These are phyloP conservation scores for Paramecium pentaurelia DNA, from an alignment of 73 alveolate genomes.

Conservation along the genomic window DNA sequence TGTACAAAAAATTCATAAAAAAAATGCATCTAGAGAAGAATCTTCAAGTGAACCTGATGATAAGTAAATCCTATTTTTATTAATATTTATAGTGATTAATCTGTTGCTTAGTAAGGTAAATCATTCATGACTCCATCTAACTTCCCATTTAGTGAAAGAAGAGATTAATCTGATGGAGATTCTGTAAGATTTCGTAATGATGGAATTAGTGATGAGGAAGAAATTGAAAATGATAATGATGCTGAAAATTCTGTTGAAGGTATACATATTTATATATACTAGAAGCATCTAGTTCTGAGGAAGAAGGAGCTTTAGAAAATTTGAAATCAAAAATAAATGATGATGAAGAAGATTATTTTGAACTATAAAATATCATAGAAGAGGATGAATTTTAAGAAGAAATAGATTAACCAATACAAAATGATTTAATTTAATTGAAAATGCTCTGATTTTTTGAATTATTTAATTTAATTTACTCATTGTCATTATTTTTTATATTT, in stretches of 20 bases:
- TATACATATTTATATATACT: neutral
- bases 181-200: constrained; percentile 56
- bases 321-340: neutral
- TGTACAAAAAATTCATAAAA: neutral
- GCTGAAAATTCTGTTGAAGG: neutral
- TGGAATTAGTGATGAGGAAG: constrained; percentile 27
- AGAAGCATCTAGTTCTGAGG: constrained; percentile 19
- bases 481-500: neutral
- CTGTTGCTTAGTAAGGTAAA: neutral
- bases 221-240: neutral
- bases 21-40: neutral
- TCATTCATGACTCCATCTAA: neutral
- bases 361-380: constrained; percentile 4
- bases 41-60: neutral
- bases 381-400: constrained; percentile 26
- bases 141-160: constrained; percentile 35
- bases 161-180: constrained; percentile 60
- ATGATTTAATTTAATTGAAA: neutral
- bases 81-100: neutral
- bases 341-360: constrained; percentile 26
- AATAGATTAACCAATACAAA: neutral
- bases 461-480: neutral
- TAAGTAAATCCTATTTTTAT: neutral
- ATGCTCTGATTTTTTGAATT: neutral
- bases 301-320: neutral